Percentiles rank a stretch among this genome's conserved stretches.
Evolutionary conservation across 2,329 filamentous ascomycete species (phyloP).

Genomic region (Colletotrichum incanum): DNA sequence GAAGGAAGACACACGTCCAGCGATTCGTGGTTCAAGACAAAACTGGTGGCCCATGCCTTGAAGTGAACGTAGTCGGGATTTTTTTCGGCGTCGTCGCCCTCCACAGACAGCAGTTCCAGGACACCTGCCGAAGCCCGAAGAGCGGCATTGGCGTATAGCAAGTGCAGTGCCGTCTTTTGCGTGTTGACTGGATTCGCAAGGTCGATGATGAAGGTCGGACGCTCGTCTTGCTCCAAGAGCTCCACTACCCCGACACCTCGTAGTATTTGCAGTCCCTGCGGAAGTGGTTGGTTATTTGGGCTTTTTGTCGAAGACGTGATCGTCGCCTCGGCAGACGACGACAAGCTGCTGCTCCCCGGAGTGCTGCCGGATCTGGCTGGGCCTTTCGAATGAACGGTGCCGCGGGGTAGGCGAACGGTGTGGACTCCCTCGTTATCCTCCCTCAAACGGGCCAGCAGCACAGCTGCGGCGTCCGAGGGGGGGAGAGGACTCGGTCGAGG

Average conservation of each 20-base stretch:
- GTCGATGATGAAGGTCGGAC: conserved; percentile 84
- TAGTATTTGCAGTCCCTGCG: conserved; percentile 69
- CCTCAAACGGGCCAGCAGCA: conserved; percentile 63
- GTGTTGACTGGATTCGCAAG: conserved; percentile 72
- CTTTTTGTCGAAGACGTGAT: conserved; percentile 51
- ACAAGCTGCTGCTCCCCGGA: conserved; percentile 65
- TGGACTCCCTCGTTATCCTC: conserved; percentile 65
- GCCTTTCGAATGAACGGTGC: conserved; percentile 63
- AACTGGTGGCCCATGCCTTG: conserved; percentile 77
- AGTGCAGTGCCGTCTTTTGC: conserved; percentile 67
- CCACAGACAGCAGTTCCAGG: conserved; percentile 70
- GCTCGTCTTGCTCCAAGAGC: conserved; percentile 81
- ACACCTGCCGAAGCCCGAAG: conserved; percentile 72
- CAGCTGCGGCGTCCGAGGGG: conserved; percentile 59
- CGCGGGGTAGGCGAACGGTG: conserved; percentile 70
- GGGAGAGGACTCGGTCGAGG: conserved; percentile 57
- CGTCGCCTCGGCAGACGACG: conserved; percentile 63
- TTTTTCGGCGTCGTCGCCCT: conserved; percentile 59
- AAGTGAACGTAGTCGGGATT: conserved; percentile 73
- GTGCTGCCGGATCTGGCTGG: conserved; percentile 66
- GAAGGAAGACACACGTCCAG: conserved; percentile 69
- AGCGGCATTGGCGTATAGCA: conserved; percentile 79
- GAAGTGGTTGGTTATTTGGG: conserved; percentile 64
- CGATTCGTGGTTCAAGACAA: conserved; percentile 66
- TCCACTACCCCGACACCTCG: conserved; percentile 79